Evolutionary conservation across 1,139 yeast genomes (phyloP).

Genomic region (Kazachstania sp.): DNA sequence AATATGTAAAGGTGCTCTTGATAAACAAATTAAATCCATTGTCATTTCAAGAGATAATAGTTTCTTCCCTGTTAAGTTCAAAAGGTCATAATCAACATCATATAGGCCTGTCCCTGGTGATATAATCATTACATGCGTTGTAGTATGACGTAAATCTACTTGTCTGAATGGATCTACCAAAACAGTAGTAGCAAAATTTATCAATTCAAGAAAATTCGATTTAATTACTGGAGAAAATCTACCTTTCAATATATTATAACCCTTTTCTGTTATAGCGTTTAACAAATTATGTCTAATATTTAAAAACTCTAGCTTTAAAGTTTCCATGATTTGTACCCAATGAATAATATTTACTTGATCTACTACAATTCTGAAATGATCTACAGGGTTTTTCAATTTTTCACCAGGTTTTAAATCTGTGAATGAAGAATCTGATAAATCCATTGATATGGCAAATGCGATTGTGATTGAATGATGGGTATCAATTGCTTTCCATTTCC

Average conservation of each 20-base stretch:
- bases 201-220: constrained; percentile 81
- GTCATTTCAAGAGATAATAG: constrained; percentile 74
- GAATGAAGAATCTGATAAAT: constrained; percentile 51
- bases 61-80: constrained; percentile 67
- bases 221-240: constrained; percentile 75
- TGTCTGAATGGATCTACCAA: constrained; percentile 76
- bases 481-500: constrained; percentile 75
- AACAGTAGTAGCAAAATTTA: constrained; percentile 72
- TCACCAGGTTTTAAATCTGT: constrained; percentile 60
- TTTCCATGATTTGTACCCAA: constrained; percentile 91
- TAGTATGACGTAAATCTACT: constrained; percentile 79
- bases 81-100: constrained; percentile 78
- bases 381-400: constrained; percentile 56
- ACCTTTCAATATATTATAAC: constrained; percentile 39
- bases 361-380: constrained; percentile 86
- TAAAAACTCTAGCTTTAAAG: constrained; percentile 75
- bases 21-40: constrained; percentile 77
- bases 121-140: constrained; percentile 73
- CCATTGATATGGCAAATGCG: constrained; percentile 72
- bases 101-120: constrained; percentile 92
- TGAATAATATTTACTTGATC: constrained; percentile 82
- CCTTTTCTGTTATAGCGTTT: constrained; percentile 36
- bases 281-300: constrained; percentile 71
- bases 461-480: constrained; percentile 90
- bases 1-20: constrained; percentile 85